A percentile compares a stretch with the other conserved stretches of the same genome.
These are phyloP conservation scores for Zychaea mexicana DNA, from an alignment of 371 early-diverging fungal species.

Conservation along the genomic window DNA sequence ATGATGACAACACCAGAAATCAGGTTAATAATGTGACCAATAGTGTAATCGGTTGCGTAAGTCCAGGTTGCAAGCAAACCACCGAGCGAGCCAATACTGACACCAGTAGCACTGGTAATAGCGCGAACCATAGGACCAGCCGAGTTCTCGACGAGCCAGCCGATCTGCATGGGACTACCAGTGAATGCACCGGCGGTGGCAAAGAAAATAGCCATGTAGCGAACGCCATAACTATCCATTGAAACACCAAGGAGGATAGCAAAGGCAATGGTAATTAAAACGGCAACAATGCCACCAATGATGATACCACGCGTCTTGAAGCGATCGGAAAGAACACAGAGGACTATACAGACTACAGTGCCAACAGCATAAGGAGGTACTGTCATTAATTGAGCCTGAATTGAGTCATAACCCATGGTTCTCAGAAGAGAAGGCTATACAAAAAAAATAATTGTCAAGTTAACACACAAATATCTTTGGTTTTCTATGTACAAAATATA, in stretches of 20 bases:
- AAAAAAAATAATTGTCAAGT: neutral
- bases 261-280: constrained; percentile 19
- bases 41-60: constrained; percentile 24
- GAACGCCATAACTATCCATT: constrained; percentile 9
- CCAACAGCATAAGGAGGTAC: constrained; percentile 42
- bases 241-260: constrained; percentile 14
- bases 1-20: constrained; percentile 15
- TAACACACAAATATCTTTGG: too few species aligned
- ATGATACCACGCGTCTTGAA: constrained; percentile 29
- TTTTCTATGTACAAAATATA: too few species aligned
- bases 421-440: constrained; percentile 19
- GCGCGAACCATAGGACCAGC: constrained; percentile 28
- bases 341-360: constrained; percentile 24
- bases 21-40: constrained; percentile 27
- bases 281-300: constrained; percentile 13
- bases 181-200: constrained; percentile 28
- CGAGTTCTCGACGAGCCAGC: constrained; percentile 25
- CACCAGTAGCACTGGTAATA: constrained; percentile 19
- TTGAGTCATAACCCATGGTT: constrained; percentile 19
- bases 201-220: constrained; percentile 31
- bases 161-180: constrained; percentile 23
- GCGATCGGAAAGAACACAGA: constrained; percentile 34
- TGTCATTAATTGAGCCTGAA: constrained; percentile 37
- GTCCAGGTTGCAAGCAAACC: constrained; percentile 30
- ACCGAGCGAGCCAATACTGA: constrained; percentile 23